phyloP scores from a whole-genome alignment of 805 yeast species.

The Lipomyces starkeyi region DNA sequence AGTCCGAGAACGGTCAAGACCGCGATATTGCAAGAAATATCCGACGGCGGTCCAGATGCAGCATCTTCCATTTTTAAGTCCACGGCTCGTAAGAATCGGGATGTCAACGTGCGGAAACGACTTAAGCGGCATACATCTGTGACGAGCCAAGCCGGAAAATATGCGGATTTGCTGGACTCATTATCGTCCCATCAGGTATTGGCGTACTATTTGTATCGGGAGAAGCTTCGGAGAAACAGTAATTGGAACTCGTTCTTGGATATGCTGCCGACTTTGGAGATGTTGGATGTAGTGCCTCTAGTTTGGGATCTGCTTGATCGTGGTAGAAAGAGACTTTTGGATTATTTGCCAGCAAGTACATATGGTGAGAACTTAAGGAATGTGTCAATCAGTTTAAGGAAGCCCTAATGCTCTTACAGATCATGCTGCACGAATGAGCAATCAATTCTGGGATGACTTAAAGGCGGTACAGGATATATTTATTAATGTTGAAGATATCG shows the following conservation, averaged over 20 bases:
- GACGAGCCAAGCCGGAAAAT: neutral
- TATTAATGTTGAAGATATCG: constrained; percentile 4
- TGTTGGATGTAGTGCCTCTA: constrained; percentile 64
- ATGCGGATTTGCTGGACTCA: neutral
- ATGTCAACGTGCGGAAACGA: neutral
- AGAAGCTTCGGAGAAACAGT: neutral
- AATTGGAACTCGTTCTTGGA: constrained; percentile 74
- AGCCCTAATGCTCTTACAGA: neutral
- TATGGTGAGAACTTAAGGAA: neutral
- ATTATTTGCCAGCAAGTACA: constrained; percentile 11
- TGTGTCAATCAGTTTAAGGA: neutral
- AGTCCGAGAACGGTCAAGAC: constrained; percentile 48
- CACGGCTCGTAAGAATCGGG: neutral
- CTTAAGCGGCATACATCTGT: neutral
- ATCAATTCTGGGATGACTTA: constrained; percentile 55
- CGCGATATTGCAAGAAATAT: constrained; percentile 2
- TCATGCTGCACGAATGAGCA: constrained; percentile 26
- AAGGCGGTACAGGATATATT: constrained; percentile 41
- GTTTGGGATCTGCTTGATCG: constrained; percentile 54
- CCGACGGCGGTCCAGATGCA: neutral
- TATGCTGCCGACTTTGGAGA: constrained; percentile 63
- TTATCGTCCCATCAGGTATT: constrained; percentile 41
- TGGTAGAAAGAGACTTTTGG: constrained; percentile 1
- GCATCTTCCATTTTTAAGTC: neutral
- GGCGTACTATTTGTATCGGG: constrained; percentile 35